A percentile compares a stretch with the other conserved stretches of the same genome.
Conservation (phyloP, 2,329 filamentous ascomycete species). For the Lasiodiplodia hormozganensis region DNA sequence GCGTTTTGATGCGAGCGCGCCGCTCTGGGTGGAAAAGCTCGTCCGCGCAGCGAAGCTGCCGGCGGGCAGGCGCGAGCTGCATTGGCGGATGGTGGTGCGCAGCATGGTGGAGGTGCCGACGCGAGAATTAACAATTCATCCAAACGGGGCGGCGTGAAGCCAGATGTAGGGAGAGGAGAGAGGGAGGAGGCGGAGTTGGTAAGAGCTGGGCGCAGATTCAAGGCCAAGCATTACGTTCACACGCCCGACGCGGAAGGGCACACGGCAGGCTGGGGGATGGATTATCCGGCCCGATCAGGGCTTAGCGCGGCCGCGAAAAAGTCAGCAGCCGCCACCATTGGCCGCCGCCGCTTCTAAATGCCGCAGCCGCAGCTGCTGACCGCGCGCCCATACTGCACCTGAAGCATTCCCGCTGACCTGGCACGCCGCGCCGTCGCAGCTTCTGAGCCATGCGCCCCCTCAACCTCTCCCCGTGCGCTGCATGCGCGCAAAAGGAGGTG, state of each 20-base stretch:
- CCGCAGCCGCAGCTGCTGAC: slow-evolving; percentile 14
- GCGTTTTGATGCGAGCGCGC: slow-evolving; percentile 56
- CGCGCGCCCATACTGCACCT: slow-evolving; percentile 10
- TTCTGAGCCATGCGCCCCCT: slow-evolving; percentile 15
- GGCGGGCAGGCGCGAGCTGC: slow-evolving; percentile 68
- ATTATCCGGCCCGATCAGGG: slow-evolving; percentile 13
- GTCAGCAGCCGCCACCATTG: slow-evolving; percentile 24
- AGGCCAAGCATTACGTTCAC: slow-evolving; percentile 21
- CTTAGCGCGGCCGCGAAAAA: slow-evolving; percentile 14
- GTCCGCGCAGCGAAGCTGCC: slow-evolving; percentile 55
- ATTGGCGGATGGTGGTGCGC: slow-evolving; percentile 71
- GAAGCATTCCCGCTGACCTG: neutral
- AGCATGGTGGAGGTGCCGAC: slow-evolving; percentile 66
- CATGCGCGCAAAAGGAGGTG: slow-evolving; percentile 18
- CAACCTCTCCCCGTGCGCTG: neutral
- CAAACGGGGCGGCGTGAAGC: slow-evolving; percentile 18
- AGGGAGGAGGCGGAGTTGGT: slow-evolving; percentile 10
- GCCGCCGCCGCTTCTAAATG: slow-evolving; percentile 13
- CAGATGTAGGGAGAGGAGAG: slow-evolving; percentile 11
- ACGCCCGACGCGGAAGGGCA: neutral
- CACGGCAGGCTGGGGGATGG: slow-evolving; percentile 10
- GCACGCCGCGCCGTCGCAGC: slow-evolving; percentile 4
- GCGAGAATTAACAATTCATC: slow-evolving; percentile 29
- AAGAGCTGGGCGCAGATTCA: slow-evolving; percentile 9
- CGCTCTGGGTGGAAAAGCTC: slow-evolving; percentile 51